phyloP scores from a whole-genome alignment of 352 stramenopile genomes.

The Plasmopara muralis region DNA sequence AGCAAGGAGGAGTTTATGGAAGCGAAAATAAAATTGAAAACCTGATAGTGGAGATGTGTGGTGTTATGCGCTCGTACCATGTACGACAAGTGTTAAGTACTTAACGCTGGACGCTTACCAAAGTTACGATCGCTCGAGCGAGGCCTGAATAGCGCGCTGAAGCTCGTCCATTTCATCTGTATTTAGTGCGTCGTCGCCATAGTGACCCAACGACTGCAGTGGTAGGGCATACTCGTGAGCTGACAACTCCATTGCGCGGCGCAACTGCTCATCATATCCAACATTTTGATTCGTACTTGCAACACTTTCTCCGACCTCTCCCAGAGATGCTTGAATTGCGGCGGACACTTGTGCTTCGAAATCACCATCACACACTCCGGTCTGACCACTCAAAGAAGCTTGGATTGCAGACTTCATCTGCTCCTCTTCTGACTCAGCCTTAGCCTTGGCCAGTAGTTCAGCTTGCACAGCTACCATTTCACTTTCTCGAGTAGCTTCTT shows the following conservation, averaged over 20 bases:
- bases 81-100: neutral
- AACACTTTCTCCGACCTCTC: slow-evolving; percentile 8
- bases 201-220: slow-evolving; percentile 14
- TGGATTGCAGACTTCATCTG: slow-evolving; percentile 59
- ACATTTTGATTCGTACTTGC: slow-evolving; percentile 2
- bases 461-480: slow-evolving; percentile 72
- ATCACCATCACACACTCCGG: slow-evolving; percentile 10
- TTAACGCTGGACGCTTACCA: neutral
- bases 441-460: slow-evolving; percentile 59
- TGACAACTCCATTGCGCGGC: slow-evolving; percentile 51
- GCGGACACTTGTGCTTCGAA: slow-evolving; percentile 57
- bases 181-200: slow-evolving; percentile 17
- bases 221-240: slow-evolving; percentile 39
- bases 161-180: slow-evolving; percentile 72
- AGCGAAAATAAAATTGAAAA: neutral
- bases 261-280: slow-evolving; percentile 61
- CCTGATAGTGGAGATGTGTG: neutral
- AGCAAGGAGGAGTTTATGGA: neutral
- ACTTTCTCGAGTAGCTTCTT: slow-evolving; percentile 54
- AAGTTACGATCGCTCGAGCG: slow-evolving; percentile 42
- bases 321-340: slow-evolving; percentile 63
- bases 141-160: slow-evolving; percentile 76
- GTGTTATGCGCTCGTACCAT: slow-evolving; percentile 12
- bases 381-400: slow-evolving; percentile 38
- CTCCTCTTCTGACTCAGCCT: slow-evolving; percentile 67